Conservation (phyloP, 805 yeast species). For the Starmerella stellata region DNA sequence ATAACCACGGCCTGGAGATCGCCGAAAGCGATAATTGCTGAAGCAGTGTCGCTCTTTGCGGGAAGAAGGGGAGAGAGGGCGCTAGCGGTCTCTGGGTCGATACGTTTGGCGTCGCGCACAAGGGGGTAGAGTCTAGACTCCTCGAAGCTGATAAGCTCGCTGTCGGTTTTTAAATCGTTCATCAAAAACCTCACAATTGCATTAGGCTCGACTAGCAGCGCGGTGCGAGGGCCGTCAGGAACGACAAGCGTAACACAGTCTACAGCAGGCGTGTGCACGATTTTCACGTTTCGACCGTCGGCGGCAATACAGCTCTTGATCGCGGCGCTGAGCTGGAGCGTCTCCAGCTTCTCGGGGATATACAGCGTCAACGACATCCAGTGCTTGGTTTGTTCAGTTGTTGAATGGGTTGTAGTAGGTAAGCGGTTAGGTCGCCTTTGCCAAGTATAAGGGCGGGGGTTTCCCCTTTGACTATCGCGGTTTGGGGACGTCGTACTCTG, state of each 20-base stretch:
- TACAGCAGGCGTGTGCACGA: conserved; percentile 14
- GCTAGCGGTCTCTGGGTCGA: conserved; percentile 14
- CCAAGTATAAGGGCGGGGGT: too few relatives aligned
- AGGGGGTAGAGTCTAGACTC: conserved; percentile 23
- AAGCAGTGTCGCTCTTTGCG: conserved; percentile 22
- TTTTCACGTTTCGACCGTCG: conserved; percentile 18
- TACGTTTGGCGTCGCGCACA: conserved; percentile 8
- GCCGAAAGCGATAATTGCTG: conserved; percentile 30
- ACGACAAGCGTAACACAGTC: conserved; percentile 12
- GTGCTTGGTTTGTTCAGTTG: too few relatives aligned
- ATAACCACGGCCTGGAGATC: conserved; percentile 27
- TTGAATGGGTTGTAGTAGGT: too few relatives aligned
- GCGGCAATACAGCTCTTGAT: conserved; percentile 30
- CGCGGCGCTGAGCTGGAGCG: conserved; percentile 13
- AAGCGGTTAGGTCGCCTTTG: too few relatives aligned
- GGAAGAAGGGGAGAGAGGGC: conserved; percentile 17
- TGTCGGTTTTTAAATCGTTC: conserved; percentile 9
- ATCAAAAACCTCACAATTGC: conserved; percentile 34
- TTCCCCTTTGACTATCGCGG: too few relatives aligned
- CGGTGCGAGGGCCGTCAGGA: conserved; percentile 7
- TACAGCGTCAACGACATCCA: conserved; percentile 5
- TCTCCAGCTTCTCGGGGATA: conserved; percentile 14
- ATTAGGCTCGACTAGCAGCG: conserved; percentile 30
- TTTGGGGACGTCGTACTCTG: too few relatives aligned
- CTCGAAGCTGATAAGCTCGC: conserved; percentile 24